These are phyloP conservation scores for Apiotrichum gamsii DNA, from an alignment of 1,284 basidiomycete species.

Conservation along the genomic window DNA sequence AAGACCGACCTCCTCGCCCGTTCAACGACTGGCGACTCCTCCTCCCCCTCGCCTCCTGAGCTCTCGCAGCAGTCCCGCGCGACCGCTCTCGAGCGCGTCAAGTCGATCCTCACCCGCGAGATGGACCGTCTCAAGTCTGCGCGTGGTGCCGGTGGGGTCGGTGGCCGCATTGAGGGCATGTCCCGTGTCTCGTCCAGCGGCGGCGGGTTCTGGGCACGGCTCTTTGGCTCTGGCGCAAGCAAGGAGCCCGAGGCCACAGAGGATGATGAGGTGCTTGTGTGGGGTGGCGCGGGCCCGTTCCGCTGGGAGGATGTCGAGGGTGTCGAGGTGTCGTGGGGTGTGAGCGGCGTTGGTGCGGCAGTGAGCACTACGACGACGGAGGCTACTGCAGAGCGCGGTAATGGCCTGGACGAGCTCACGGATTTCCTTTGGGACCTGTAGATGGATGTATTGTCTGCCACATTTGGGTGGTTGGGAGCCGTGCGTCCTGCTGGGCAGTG, in stretches of 20 bases:
- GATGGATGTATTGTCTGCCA: background rate
- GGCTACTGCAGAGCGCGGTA: slow-evolving; percentile 20
- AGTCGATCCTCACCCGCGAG: slow-evolving; percentile 41
- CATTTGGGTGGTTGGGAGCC: too few species aligned
- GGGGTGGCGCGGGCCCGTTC: slow-evolving; percentile 39
- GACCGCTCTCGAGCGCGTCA: slow-evolving; percentile 33
- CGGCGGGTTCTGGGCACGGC: slow-evolving; percentile 20
- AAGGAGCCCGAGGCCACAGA: slow-evolving; percentile 20
- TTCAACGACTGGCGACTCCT: slow-evolving; percentile 10
- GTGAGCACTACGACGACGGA: background rate
- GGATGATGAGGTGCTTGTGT: slow-evolving; percentile 37
- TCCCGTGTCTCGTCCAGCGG: slow-evolving; percentile 24
- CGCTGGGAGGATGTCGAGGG: slow-evolving; percentile 45
- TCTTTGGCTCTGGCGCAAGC: slow-evolving; percentile 15
- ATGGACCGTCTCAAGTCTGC: slow-evolving; percentile 44
- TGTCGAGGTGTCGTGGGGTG: slow-evolving; percentile 38
- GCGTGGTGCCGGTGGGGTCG: slow-evolving; percentile 23
- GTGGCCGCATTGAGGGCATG: slow-evolving; percentile 44
- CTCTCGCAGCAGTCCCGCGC: slow-evolving; percentile 19
- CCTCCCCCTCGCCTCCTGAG: slow-evolving; percentile 18
- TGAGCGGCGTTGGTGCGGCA: slow-evolving; percentile 26
- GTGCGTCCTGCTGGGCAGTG: too few species aligned
- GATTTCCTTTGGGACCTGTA: slow-evolving; percentile 29
- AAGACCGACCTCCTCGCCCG: slow-evolving; percentile 41
- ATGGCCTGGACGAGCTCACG: slow-evolving; percentile 37